phyloP scores from a whole-genome alignment of 2,329 filamentous ascomycete genomes.

The Paraconiothyrium sp. region DNA sequence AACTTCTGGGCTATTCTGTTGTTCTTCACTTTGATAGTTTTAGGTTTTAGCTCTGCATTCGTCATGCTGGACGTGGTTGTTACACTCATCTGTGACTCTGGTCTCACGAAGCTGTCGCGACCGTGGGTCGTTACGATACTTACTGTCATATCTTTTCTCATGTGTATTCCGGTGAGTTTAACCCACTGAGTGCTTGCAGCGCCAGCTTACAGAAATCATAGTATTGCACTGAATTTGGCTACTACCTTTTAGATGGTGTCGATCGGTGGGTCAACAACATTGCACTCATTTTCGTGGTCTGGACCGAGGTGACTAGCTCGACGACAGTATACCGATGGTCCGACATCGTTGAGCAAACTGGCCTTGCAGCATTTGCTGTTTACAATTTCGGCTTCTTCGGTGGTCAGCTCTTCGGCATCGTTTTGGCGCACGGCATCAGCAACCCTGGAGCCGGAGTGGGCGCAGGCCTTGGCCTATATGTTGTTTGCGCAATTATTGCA shows the following conservation, averaged over 20 bases:
- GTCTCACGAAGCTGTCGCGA: conserved; percentile 56
- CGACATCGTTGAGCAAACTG: conserved; percentile 57
- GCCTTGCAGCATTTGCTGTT: conserved; percentile 55
- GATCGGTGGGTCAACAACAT: conserved; percentile 67
- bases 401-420: conserved; percentile 62
- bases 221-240: conserved; percentile 68
- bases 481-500: conserved; percentile 53
- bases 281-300: conserved; percentile 64
- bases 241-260: conserved; percentile 64
- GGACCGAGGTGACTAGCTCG: conserved; percentile 62
- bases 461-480: conserved; percentile 63
- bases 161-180: conserved; percentile 57
- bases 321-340: conserved; percentile 65
- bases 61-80: conserved; percentile 67
- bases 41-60: conserved; percentile 68
- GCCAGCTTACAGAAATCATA: neutral
- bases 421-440: conserved; percentile 58
- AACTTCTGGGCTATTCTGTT: conserved; percentile 68
- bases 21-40: conserved; percentile 67
- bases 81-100: conserved; percentile 64
- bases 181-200: neutral
- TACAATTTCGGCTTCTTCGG: conserved; percentile 65
- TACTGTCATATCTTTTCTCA: conserved; percentile 61
- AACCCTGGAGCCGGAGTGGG: conserved; percentile 59
- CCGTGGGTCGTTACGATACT: conserved; percentile 61